phyloP scores from a whole-genome alignment of 2,329 filamentous ascomycete species.

The Canariomyces notabilis region DNA sequence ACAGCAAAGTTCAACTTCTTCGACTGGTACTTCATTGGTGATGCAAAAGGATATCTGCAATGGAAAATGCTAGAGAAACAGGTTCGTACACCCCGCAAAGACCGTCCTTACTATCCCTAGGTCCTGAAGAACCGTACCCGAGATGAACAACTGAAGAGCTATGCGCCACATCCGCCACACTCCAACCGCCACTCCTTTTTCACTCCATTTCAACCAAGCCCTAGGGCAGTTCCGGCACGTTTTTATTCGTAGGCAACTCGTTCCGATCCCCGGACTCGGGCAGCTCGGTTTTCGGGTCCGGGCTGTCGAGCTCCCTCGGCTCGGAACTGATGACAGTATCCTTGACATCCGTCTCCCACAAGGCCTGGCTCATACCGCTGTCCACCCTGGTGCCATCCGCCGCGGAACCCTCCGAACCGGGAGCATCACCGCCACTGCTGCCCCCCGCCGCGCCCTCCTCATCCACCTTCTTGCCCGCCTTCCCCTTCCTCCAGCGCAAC shows the following conservation, averaged over 20 bases:
- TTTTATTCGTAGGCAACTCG: conserved; percentile 6
- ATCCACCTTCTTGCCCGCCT: neutral
- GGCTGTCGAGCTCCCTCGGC: conserved; percentile 9
- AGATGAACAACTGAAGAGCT: neutral
- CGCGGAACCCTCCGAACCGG: too few species aligned
- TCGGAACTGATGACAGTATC: conserved; percentile 1
- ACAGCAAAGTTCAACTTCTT: too few species aligned
- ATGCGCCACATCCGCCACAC: neutral
- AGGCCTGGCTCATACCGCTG: conserved; percentile 3
- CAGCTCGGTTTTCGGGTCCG: conserved; percentile 5
- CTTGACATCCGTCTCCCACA: conserved; percentile 6
- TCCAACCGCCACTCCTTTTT: neutral
- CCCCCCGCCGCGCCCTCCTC: too few species aligned
- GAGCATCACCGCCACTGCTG: neutral
- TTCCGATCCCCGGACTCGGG: conserved; percentile 2
- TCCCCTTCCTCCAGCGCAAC: conserved; percentile 2
- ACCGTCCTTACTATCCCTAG: too few species aligned
- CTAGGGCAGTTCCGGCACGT: conserved; percentile 9
- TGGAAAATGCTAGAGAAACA: too few species aligned
- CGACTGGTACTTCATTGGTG: too few species aligned
- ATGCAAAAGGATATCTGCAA: too few species aligned
- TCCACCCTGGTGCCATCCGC: too few species aligned
- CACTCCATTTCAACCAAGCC: neutral
- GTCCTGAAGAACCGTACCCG: neutral
- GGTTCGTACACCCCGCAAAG: too few species aligned